Conservation (phyloP, 2,329 filamentous ascomycete species). For the Cordyceps cateniannulata region DNA sequence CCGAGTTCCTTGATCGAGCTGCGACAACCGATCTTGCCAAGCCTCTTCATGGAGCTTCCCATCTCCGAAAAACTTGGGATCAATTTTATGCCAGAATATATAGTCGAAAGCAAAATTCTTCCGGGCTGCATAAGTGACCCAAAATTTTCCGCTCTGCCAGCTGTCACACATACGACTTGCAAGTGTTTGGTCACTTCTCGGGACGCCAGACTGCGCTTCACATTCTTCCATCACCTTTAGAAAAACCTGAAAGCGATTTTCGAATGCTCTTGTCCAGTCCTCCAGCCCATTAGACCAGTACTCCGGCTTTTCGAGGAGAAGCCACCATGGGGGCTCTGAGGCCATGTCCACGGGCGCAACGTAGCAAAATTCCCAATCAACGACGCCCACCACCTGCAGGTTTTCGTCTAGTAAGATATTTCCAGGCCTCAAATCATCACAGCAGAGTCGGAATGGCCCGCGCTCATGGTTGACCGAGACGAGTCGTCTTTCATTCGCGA, state of each 20-base stretch:
- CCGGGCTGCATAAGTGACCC: not conserved
- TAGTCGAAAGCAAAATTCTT: slow-evolving; percentile 4
- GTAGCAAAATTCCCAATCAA: slow-evolving; percentile 1
- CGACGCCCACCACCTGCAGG: not conserved
- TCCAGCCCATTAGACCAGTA: not conserved
- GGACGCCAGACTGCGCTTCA: not conserved
- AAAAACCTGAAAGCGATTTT: not conserved
- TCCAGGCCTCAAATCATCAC: not conserved
- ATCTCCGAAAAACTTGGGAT: not conserved
- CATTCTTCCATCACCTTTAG: not conserved
- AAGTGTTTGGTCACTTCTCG: not conserved
- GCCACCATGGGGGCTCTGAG: not conserved
- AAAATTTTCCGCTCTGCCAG: not conserved
- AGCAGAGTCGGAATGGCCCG: not conserved
- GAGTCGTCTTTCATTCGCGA: not conserved
- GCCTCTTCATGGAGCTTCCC: not conserved
- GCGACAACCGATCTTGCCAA: not conserved
- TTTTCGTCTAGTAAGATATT: not conserved
- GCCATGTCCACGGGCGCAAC: not conserved
- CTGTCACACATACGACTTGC: slow-evolving; percentile 5
- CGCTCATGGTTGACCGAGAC: not conserved
- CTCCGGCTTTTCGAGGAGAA: slow-evolving; percentile 1
- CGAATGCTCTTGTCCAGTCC: not conserved
- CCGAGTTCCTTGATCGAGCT: not conserved
- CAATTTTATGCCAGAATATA: not conserved